Base-by-base conservation (phyloP, 768 basidiomycete genomes). In the Xanthoconium stramineum region DNA sequence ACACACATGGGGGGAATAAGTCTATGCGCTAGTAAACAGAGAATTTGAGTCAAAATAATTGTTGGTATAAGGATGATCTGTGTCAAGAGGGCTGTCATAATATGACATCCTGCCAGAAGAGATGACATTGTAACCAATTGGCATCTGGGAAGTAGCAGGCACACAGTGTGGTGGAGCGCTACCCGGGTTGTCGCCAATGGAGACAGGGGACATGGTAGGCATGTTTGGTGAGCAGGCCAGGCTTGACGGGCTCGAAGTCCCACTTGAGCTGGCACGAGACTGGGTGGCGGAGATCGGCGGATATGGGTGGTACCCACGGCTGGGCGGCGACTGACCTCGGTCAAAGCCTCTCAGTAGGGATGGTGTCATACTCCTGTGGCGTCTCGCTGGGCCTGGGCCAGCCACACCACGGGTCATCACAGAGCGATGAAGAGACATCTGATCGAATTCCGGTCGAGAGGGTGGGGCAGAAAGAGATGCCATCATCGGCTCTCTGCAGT, bases 311-410 rank as follows among this genome's bases (percentile, higher is more conserved):
- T 84, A 82, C 46, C 80, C 78, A 50, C 83, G 75, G 56, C 65
- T 72, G 12, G 73, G 74, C 39, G 73, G 74, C 29, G 83, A 81
- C 55, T 78, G 67, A 35, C 75, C 74, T 60, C 81, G 82, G 43
- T 74, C 76, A 50, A 77, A 82, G 50, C 73, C 78, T 50, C 84
- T 78, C 45, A 77, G 70, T 30, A 85, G 58, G 0, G 84, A 84
- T 10, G 89, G 89, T 9, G 89, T 91, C 80, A 87, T 88, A 69
- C 87, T 89, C 53, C 89, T 78, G 65, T 89, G 83, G 45, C 89
- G 77, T 50, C 88, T 75, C 45, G 84, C 77, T 11, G 88, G 85
- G 11, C 88, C 86, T 11, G 88, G 85, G 11, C 88, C 86, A n/a
- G 79, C 65, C 13, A 76, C 80, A 8, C 52, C 64, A 12, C 66